A percentile compares a stretch with the other conserved stretches of the same genome.
Conservation (phyloP, 2,329 filamentous ascomycete species). For the Metarhizium sp. region DNA sequence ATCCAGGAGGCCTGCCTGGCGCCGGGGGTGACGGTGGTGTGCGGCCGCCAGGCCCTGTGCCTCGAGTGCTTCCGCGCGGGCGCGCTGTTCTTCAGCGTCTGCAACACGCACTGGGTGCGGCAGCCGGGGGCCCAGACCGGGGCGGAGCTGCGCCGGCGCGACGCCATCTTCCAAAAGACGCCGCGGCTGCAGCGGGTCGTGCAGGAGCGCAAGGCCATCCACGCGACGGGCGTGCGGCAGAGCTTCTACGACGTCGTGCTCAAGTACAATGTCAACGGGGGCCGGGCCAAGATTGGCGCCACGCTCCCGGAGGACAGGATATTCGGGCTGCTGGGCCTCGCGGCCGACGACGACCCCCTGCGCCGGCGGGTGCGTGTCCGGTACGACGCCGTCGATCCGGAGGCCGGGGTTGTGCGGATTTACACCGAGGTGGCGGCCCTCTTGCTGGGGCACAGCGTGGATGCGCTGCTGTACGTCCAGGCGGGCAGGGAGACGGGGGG, state of each 20-base stretch:
- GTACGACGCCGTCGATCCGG: conserved; percentile 5
- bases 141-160: conserved; percentile 9
- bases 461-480: conserved; percentile 21
- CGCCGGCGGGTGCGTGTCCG: conserved; percentile 7
- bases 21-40: conserved; percentile 14
- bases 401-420: neutral
- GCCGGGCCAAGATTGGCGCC: conserved; percentile 14
- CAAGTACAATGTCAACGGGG: conserved; percentile 20
- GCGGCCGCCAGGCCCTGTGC: conserved; percentile 15
- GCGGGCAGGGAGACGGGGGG: conserved; percentile 11
- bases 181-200: conserved; percentile 15
- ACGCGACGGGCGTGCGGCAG: conserved; percentile 9
- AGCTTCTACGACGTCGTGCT: conserved; percentile 17
- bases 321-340: conserved; percentile 22
- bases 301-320: conserved; percentile 20
- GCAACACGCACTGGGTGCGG: conserved; percentile 19
- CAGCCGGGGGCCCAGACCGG: conserved; percentile 3
- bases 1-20: conserved; percentile 24
- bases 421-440: conserved; percentile 14
- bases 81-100: conserved; percentile 19
- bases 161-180: conserved; percentile 13
- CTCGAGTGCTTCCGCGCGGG: conserved; percentile 17
- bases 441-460: conserved; percentile 14
- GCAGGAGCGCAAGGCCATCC: conserved; percentile 21
- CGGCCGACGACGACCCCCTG: conserved; percentile 12